Evolutionary conservation across 192 early-diverging fungal species (phyloP).

Genomic region (Diversispora eburnea): DNA sequence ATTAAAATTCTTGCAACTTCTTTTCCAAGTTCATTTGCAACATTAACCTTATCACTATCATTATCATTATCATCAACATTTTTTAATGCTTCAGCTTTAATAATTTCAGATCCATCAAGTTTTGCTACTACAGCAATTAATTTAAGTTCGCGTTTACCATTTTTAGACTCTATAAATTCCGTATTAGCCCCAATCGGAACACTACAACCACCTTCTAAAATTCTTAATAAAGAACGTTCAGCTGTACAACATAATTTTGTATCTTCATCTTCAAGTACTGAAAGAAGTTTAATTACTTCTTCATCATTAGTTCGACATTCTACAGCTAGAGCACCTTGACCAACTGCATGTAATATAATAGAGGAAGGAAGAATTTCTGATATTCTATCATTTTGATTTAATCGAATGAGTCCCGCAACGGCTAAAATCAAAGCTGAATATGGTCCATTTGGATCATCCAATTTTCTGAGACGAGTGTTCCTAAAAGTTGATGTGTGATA

Average conservation of each 20-base stretch:
- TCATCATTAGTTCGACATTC: slow-evolving; percentile 73
- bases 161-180: slow-evolving; percentile 37
- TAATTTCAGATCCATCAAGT: slow-evolving; percentile 68
- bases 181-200: slow-evolving; percentile 89
- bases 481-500: slow-evolving; percentile 34
- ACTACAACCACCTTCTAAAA: slow-evolving; percentile 91
- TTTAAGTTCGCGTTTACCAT: slow-evolving; percentile 36
- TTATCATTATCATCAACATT: slow-evolving; percentile 29
- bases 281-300: slow-evolving; percentile 46
- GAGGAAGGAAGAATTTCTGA: slow-evolving; percentile 59
- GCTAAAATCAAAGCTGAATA: slow-evolving; percentile 83
- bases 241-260: slow-evolving; percentile 68
- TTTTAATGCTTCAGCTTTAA: slow-evolving; percentile 46
- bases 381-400: slow-evolving; percentile 67
- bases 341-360: slow-evolving; percentile 80
- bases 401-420: slow-evolving; percentile 76
- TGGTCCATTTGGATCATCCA: slow-evolving; percentile 68
- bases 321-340: slow-evolving; percentile 87
- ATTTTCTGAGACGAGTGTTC: slow-evolving; percentile 85
- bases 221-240: slow-evolving; percentile 85
- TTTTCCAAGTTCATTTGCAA: slow-evolving; percentile 41
- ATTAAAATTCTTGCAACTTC: slow-evolving; percentile 41
- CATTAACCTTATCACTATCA: neutral
- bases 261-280: slow-evolving; percentile 59
- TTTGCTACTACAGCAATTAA: slow-evolving; percentile 70